These are phyloP conservation scores for Rosa chinensis DNA, from an alignment of 306 rosid genomes.

Conservation along the genomic window DNA sequence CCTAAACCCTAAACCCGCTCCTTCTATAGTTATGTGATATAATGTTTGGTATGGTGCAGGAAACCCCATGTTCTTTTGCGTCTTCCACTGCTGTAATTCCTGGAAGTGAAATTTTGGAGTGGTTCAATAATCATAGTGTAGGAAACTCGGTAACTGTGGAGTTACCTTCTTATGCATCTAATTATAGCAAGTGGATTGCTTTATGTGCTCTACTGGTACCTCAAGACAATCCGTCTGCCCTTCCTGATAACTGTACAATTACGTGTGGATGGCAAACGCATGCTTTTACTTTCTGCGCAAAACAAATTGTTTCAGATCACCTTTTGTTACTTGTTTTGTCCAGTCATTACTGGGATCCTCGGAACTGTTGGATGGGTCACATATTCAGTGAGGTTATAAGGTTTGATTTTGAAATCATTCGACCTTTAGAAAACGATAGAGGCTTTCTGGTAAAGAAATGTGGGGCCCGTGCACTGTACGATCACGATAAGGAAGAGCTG, in stretches of 20 bases:
- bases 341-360: background rate
- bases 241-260: background rate
- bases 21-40: background rate
- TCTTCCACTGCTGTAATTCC: background rate
- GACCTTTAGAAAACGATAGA: background rate
- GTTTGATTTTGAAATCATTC: background rate
- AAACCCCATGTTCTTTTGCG: background rate
- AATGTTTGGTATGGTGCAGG: background rate
- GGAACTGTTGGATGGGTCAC: background rate
- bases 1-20: background rate
- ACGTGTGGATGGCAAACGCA: too few species aligned
- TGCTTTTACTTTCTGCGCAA: background rate
- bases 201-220: background rate
- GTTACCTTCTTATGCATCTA: background rate
- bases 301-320: background rate
- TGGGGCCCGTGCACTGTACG: too few species aligned
- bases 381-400: background rate
- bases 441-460: background rate
- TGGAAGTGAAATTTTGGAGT: slow-evolving; percentile 17
- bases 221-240: background rate
- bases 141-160: background rate
- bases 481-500: too few species aligned
- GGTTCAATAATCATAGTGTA: slow-evolving; percentile 8
- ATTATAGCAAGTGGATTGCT: background rate
- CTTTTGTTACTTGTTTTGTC: background rate